Base-by-base conservation (phyloP, 768 basidiomycete species). In the Mycena vitilis region DNA sequence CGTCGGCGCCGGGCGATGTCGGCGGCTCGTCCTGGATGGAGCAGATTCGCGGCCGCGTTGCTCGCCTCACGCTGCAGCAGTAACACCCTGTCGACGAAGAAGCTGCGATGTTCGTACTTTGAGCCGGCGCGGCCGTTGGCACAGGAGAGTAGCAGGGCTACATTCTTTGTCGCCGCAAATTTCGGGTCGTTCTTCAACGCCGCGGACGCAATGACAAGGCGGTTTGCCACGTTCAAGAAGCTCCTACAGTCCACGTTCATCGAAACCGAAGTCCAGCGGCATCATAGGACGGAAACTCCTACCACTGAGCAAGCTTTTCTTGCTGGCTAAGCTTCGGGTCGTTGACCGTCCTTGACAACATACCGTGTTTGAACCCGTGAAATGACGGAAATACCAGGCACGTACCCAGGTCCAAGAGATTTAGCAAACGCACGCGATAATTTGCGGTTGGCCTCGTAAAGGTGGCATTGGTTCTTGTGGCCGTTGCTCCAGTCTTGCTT, bases 401-500 rank as follows among this genome's bases (percentile, higher is more conserved):
- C 22, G 49, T 45, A 52, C 56, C 56, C 56, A 11, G 63, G 48
- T 51, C 63, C 55, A 4, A 65, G 63, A 42, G 56, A 65, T 34
- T 65, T 58, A 2, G 56, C 63, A 20, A 65, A 65, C 25, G 58
- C 63, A 18, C 63, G 58, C 5, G 56, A 65, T 15, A 65, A 11
- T 10, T 65, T 65, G 25, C 63, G 25, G 9, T 65, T 65, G 15
- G 63, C 63, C 36, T 65, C 63, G n/a, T 30, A 65, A 34, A 65
- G 56, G 22, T 65, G 63, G 55, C 63, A 64, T 57, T 65, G 25
- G 18, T 22, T 59, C 49, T 65, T 58, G 30, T 65, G 63, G 6
- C 12, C 40, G 5, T 4, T 10, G 18, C 18, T 59, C 55, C 63
- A 65, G 48, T 58, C 51, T 12, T 36, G 20, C 23, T 34, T 58